Evolutionary conservation across 2,329 filamentous ascomycete genomes (phyloP).

Genomic region (Leptosphaerulina australis): DNA sequence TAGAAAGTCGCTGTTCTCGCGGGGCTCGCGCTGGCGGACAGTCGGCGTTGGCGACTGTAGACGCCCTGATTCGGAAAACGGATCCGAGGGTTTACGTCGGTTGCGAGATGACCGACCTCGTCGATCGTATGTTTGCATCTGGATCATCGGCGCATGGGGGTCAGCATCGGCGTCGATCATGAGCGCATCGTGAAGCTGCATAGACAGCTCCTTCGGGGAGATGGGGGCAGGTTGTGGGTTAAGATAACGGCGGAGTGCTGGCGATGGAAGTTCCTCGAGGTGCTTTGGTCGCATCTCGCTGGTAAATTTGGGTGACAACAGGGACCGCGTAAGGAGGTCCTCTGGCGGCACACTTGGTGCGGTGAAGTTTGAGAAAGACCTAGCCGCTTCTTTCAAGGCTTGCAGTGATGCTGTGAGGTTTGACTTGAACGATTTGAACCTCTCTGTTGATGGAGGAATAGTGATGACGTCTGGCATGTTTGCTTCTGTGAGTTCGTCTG

Average conservation of each 20-base stretch:
- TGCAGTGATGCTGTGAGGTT: conserved; percentile 68
- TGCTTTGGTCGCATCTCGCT: conserved; percentile 65
- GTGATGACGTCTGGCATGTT: conserved; percentile 35
- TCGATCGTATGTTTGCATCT: conserved; percentile 66
- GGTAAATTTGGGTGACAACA: conserved; percentile 63
- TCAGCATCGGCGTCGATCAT: conserved; percentile 44
- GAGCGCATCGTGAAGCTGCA: conserved; percentile 49
- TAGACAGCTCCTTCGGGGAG: conserved; percentile 47
- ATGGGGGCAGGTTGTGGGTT: conserved; percentile 59
- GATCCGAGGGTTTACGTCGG: conserved; percentile 41
- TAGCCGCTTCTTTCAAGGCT: conserved; percentile 65
- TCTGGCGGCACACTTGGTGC: conserved; percentile 60
- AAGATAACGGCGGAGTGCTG: conserved; percentile 64
- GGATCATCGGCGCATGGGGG: conserved; percentile 61
- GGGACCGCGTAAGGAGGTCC: conserved; percentile 65
- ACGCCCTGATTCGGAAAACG: conserved; percentile 53
- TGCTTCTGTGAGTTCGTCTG: conserved; percentile 41
- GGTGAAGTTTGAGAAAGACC: conserved; percentile 65
- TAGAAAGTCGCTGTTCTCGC: conserved; percentile 68
- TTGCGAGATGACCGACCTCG: conserved; percentile 39
- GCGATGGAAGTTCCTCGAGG: conserved; percentile 59
- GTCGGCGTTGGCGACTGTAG: conserved; percentile 50
- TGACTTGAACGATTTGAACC: conserved; percentile 63
- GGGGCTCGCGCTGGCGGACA: conserved; percentile 64
- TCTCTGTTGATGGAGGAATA: conserved; percentile 31